A percentile compares a stretch with the other conserved stretches of the same genome.
These are phyloP conservation scores for Polygonum aviculare DNA, from an alignment of 148 eudicot species.

Conservation along the genomic window DNA sequence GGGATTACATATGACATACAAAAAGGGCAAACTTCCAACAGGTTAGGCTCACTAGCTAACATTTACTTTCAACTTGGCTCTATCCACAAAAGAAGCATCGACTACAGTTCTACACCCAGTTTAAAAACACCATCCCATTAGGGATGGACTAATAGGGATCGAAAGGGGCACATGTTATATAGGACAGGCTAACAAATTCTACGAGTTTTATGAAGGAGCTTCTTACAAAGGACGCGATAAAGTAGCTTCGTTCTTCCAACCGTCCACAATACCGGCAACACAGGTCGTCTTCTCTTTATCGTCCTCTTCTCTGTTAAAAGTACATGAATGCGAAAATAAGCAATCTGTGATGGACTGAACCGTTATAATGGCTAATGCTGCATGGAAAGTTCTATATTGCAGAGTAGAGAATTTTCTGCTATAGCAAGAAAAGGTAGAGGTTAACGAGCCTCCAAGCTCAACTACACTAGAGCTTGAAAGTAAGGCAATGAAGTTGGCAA, in stretches of 20 bases:
- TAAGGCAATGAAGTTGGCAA: neutral
- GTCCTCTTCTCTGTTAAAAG: slow-evolving; percentile 30
- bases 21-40: neutral
- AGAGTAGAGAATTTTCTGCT: neutral
- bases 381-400: neutral
- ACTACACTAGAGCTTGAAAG: neutral
- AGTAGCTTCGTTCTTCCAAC: slow-evolving; percentile 55
- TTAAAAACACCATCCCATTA: neutral
- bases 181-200: neutral
- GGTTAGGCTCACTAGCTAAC: slow-evolving; percentile 7
- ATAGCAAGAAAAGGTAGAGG: neutral
- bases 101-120: neutral
- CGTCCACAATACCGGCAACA: slow-evolving; percentile 50
- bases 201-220: slow-evolving; percentile 15
- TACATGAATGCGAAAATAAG: neutral
- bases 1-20: neutral
- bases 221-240: slow-evolving; percentile 29
- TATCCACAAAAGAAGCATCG: neutral
- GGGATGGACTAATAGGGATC: neutral
- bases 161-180: neutral
- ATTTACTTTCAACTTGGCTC: neutral
- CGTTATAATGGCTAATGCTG: neutral
- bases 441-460: neutral
- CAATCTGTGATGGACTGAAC: neutral
- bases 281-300: slow-evolving; percentile 27